Evolutionary conservation across 2,329 filamentous ascomycete genomes (phyloP), one percentile per base, ranked within the genome.

Genomic region (Chaetomium globosum): DNA sequence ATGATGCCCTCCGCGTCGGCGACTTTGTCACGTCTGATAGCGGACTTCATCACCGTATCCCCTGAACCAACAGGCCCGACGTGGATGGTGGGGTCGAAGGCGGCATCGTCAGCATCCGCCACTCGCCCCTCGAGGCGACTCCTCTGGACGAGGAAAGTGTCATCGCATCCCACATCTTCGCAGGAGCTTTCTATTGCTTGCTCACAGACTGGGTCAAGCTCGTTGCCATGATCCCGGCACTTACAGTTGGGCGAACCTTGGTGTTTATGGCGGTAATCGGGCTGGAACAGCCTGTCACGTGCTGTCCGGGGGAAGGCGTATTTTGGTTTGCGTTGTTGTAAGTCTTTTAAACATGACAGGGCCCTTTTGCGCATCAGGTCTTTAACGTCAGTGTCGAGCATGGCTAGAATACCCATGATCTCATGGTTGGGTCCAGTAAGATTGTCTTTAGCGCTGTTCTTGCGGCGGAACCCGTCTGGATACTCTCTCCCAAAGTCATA

Each of bases 1-100:
- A 77, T 74, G 5, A 77, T 67, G 0, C 69, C 62, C 3, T 75
- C 65, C 36, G 66, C 33, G 5, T 33, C 54, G 0, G 71, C 71
- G 28, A 76, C 66, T 3, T 56, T 56, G 53, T 78, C 74, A 8
- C 76, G 72, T 23, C 75, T 63, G 12, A 65, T 51, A 9, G 68
- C 75, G 6, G 75, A 75, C 46, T 76, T 78, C 69, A 80, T 77
- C 4, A 80, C 75, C 1, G 70, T 66, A 52, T 80, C 74, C 7
- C 73, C 77, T 9, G 77, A 77, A 12, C 72, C 78, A 19, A 81
- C 73, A 10, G 64, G 33, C 0, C 70, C 71, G 30, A 73, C n/a
- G 26, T 67, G 59, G 5, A 65, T 62, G 28, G 36, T 36, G 5
- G 57, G 62, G 2, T 51, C 9, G n/a, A 33, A 31, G 4, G 13